phyloP scores from a whole-genome alignment of 2,329 filamentous ascomycete genomes.

The Cadophora sp. region DNA sequence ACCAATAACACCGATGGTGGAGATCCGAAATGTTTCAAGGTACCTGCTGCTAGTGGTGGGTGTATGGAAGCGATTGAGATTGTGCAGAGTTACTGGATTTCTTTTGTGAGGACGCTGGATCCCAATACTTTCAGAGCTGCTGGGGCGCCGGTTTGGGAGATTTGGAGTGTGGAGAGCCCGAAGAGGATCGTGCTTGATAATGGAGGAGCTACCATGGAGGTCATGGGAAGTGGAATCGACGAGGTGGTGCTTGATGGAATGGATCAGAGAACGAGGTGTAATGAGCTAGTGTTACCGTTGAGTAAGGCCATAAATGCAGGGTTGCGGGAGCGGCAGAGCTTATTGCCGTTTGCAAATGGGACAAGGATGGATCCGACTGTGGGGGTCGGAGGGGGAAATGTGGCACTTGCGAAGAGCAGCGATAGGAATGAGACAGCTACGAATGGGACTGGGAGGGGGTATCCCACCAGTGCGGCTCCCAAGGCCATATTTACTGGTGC shows the following conservation, averaged over 20 bases:
- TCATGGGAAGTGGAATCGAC: conserved; percentile 15
- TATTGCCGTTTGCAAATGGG: conserved; percentile 25
- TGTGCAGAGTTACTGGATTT: conserved; percentile 48
- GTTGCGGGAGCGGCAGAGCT: conserved; percentile 14
- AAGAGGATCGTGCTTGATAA: conserved; percentile 20
- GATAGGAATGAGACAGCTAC: neutral
- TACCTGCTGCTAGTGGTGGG: conserved; percentile 42
- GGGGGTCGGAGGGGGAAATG: neutral
- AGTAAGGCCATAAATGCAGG: conserved; percentile 15
- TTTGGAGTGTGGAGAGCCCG: conserved; percentile 6
- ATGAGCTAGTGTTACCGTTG: conserved; percentile 13
- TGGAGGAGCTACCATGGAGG: conserved; percentile 18
- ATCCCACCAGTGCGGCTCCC: neutral
- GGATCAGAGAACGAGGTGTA: conserved; percentile 23
- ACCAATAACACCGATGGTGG: conserved; percentile 35
- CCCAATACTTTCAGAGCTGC: conserved; percentile 45
- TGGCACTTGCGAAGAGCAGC: neutral
- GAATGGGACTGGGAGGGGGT: neutral
- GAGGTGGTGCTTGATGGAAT: conserved; percentile 16
- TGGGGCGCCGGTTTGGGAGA: conserved; percentile 35
- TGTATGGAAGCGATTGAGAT: conserved; percentile 34
- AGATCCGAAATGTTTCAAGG: conserved; percentile 22
- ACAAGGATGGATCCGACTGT: conserved; percentile 20
- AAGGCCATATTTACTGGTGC: neutral
- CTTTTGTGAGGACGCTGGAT: conserved; percentile 48